Percentiles rank a stretch among this genome's conserved stretches.
Conservation (phyloP, 192 early-diverging fungal genomes). For the Pilobolus umbonatus region DNA sequence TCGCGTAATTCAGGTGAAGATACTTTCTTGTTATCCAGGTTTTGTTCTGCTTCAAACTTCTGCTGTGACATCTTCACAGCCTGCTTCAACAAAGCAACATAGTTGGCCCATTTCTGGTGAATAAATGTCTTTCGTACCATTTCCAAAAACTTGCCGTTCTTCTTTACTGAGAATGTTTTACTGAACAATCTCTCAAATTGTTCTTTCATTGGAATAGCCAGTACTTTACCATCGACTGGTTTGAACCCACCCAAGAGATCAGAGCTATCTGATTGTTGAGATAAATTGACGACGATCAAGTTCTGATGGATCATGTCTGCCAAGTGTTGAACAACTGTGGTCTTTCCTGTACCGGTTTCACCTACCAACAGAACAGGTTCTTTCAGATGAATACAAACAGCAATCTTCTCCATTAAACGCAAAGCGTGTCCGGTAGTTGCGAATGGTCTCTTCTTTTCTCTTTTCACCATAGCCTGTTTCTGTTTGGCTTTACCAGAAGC, state of each 20-base stretch:
- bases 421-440: constrained; percentile 81
- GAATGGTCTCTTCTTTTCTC: constrained; percentile 56
- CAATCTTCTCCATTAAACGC: constrained; percentile 81
- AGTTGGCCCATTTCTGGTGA: constrained; percentile 79
- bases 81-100: constrained; percentile 69
- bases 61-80: constrained; percentile 78
- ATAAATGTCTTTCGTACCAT: constrained; percentile 64
- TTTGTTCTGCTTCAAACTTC: constrained; percentile 41
- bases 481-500: constrained; percentile 25
- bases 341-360: constrained; percentile 98
- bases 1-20: constrained; percentile 43
- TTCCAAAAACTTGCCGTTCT: constrained; percentile 84
- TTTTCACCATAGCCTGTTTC: constrained; percentile 28
- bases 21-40: constrained; percentile 29
- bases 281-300: constrained; percentile 92
- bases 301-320: constrained; percentile 69
- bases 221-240: constrained; percentile 78
- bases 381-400: constrained; percentile 69
- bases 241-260: constrained; percentile 98
- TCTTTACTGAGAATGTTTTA: constrained; percentile 81
- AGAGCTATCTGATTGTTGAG: constrained; percentile 91
- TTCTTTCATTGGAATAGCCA: constrained; percentile 78
- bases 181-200: constrained; percentile 84
- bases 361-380: constrained; percentile 91
- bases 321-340: constrained; percentile 89